Evolutionary conservation across 2,329 filamentous ascomycete species (phyloP), one percentile per base, ranked within the genome.

Genomic region (Aspergillus hiratsukae): DNA sequence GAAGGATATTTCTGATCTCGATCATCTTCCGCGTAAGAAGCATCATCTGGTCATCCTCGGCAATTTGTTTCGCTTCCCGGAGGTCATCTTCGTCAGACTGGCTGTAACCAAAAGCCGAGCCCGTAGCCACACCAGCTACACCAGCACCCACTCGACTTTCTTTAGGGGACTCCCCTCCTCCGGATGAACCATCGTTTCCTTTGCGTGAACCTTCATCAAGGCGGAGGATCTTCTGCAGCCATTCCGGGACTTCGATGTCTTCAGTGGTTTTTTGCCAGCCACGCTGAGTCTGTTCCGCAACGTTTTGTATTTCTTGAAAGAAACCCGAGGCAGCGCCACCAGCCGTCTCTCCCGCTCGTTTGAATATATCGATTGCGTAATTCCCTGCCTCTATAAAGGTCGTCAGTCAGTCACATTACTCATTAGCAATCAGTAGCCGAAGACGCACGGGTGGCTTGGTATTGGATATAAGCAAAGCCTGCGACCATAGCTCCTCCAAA

Each of bases 21-120:
- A 99, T 99, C 94, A 99, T 99, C 78, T 97, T 97, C 78, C 94
- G 93, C 1, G 95, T 99, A 68, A 99, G 80, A 64, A 97, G 82
- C 94, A 99, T 99, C 93, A 99, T 99, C 75, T 99, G 94, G 71
- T 99, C 94, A 67, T 99, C 94, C 66, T 86, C 86, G 19, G 91
- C 90, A 50, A 83, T 81, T 68, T 89, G 85, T 55, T 87, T 84
- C 21, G 77, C 80, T 8, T 80, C 78, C 54, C 86, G 80, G 14
- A 31, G 11, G 37, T 93, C 85, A 37, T 88, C 85, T 41, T 83
- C 81, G 3, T 80, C 76, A 2, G 85, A 83, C 56, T 87, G 81
- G 23, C 90, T 86, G 66, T 92, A 88, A 40, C 88, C 90, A 70
- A 96, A 91, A 0, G 90, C 90, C 17, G 88, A 84, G 31, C 87